A percentile compares a stretch with the other conserved stretches of the same genome.
phyloP scores from a whole-genome alignment of 352 stramenopile genomes.

The Phytopythium montanum region DNA sequence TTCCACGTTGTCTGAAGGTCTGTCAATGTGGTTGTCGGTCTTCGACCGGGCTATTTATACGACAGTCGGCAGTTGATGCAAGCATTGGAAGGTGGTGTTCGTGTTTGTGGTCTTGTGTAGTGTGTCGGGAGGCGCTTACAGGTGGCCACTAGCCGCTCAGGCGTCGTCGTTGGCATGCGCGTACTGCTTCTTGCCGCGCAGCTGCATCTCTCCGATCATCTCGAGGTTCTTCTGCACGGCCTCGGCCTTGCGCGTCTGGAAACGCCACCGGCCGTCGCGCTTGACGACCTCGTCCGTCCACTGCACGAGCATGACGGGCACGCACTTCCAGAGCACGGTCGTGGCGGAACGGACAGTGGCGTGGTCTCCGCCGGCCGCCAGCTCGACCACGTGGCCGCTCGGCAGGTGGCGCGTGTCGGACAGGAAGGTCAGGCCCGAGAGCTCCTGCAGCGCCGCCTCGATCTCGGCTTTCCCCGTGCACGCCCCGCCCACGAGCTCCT shows the following conservation, averaged over 20 bases:
- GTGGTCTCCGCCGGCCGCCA: conserved; percentile 39
- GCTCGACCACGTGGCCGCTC: conserved; percentile 74
- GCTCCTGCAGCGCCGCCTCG: conserved; percentile 60
- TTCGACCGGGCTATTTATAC: not conserved
- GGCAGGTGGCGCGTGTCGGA: conserved; percentile 78
- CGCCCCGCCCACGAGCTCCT: conserved; percentile 73
- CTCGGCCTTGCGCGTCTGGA: conserved; percentile 65
- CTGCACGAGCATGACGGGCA: conserved; percentile 79
- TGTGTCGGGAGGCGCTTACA: too few relatives aligned
- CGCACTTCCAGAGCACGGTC: conserved; percentile 85
- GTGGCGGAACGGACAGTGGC: conserved; percentile 59
- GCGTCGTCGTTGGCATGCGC: conserved; percentile 54
- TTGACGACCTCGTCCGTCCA: conserved; percentile 80
- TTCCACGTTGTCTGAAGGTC: not conserved
- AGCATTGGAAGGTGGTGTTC: too few relatives aligned
- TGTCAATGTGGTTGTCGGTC: not conserved
- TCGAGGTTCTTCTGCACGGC: conserved; percentile 88
- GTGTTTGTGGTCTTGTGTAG: too few relatives aligned
- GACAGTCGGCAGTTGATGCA: not conserved
- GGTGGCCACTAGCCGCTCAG: conserved; percentile 6
- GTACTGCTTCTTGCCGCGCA: conserved; percentile 88
- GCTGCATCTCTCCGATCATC: conserved; percentile 87
- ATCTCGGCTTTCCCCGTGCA: conserved; percentile 69
- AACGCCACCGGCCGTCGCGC: conserved; percentile 68
- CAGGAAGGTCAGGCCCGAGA: conserved; percentile 76